phyloP scores from a whole-genome alignment of 2,329 filamentous ascomycete species.

The Cytospora schulzeri region DNA sequence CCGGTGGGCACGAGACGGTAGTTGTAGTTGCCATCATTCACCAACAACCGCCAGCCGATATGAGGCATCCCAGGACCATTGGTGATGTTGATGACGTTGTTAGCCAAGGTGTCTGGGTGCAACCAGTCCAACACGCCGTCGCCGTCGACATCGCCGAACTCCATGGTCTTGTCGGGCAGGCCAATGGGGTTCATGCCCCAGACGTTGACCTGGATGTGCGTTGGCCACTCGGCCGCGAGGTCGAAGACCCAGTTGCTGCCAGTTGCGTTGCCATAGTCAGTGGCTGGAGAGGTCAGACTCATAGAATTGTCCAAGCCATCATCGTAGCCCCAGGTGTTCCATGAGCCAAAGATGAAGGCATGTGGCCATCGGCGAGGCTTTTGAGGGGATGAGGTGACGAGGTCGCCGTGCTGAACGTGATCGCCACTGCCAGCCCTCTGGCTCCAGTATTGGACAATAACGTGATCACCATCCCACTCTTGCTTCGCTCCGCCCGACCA shows the following conservation, averaged over 20 bases:
- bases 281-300: constrained; percentile 38
- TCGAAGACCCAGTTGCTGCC: constrained; percentile 59
- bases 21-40: constrained; percentile 57
- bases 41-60: constrained; percentile 54
- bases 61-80: constrained; percentile 53
- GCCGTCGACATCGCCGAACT: constrained; percentile 63
- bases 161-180: constrained; percentile 59
- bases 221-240: constrained; percentile 66
- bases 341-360: constrained; percentile 62
- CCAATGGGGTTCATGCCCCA: constrained; percentile 69
- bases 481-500: constrained; percentile 51
- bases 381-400: constrained; percentile 29
- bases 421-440: constrained; percentile 59
- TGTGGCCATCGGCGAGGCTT: constrained; percentile 60
- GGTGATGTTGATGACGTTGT: constrained; percentile 59
- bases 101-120: constrained; percentile 57
- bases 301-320: constrained; percentile 58
- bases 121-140: constrained; percentile 64
- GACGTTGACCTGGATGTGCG: constrained; percentile 62
- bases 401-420: constrained; percentile 62
- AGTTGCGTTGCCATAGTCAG: constrained; percentile 30
- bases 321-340: constrained; percentile 67
- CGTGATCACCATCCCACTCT: constrained; percentile 30
- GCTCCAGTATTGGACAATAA: constrained; percentile 66
- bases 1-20: constrained; percentile 56